phyloP scores from a whole-genome alignment of 352 stramenopile genomes.

The Phytophthora syringae region DNA sequence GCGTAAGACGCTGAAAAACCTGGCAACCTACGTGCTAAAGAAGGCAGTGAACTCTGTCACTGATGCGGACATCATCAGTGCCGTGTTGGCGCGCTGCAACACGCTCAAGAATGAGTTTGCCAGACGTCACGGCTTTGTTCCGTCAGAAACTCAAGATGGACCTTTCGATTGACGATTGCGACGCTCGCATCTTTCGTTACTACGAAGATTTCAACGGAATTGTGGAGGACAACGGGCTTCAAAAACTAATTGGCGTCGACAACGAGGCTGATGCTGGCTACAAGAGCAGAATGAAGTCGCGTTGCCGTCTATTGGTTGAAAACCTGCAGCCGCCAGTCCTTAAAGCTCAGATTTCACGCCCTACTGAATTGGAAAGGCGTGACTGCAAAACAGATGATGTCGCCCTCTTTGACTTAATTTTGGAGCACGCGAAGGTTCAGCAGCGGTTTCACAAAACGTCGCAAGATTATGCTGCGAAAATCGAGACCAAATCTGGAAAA shows the following conservation, averaged over 20 bases:
- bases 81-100: conserved; percentile 9
- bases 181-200: background rate
- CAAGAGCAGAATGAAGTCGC: background rate
- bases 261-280: background rate
- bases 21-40: conserved; percentile 15
- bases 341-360: background rate
- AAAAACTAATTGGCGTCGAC: background rate
- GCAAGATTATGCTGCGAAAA: no score
- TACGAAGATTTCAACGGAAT: background rate
- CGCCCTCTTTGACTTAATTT: no score
- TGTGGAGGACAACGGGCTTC: background rate
- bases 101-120: conserved; percentile 16
- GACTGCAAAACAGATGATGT: background rate
- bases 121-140: background rate
- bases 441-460: no score
- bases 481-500: background rate
- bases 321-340: background rate
- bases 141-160: background rate
- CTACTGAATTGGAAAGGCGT: background rate
- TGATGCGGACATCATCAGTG: conserved; percentile 5
- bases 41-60: conserved; percentile 1
- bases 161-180: background rate
- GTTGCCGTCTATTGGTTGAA: background rate
- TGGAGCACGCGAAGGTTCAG: no score
- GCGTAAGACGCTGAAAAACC: conserved; percentile 10